Evolutionary conservation across 129 eudicot genomes (phyloP), one percentile per base, ranked within the genome.

Genomic region (Escallonia rubra): DNA sequence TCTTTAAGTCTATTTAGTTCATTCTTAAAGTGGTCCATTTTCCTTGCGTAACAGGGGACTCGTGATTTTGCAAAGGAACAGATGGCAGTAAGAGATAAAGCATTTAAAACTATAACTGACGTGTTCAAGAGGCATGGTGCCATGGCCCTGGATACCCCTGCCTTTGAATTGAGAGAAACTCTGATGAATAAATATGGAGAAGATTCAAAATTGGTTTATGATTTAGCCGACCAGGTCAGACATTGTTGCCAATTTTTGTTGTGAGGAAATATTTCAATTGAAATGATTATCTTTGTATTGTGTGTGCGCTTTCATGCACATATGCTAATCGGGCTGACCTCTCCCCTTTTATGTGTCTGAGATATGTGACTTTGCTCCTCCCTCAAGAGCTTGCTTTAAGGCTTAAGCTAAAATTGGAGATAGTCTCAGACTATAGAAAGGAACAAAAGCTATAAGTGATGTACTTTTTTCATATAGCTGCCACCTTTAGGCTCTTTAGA

Each of bases 51-150:
- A 41, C 75, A 92, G 98, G 98, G 98, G 54, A 93, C 98, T 38
- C 96, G 92, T 73, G 98, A 93, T 84, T 93, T 89, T 72, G 91
- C 98, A 10, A 84, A 86, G 73, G 90, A 93, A 72, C 96, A 93
- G 72, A 93, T 93, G 98, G 82, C 92, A 5, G 76, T 93, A 11
- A 78, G 98, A 75, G 98, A 89, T 71, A 93, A 59, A 80, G 95
- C 95, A 16, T 89, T 93, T 45, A 54, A 88, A 42, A 86, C 86
- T 43, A 89, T 89, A 52, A 69, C 59, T 46, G 50, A 9, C 6
- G 50, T 46, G 6, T 46, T 46, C 50, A 82, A 78, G 64, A 78
- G 76, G 83, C 87, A 82, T 55, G 87, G 87, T 43, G 87, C 83
- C 48, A 75, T 54, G 64, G 77, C 87, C 34, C 58, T 11, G 76